phyloP scores from a whole-genome alignment of 163 green algal genomes.

The Chlamydomonas reinhardtii region DNA sequence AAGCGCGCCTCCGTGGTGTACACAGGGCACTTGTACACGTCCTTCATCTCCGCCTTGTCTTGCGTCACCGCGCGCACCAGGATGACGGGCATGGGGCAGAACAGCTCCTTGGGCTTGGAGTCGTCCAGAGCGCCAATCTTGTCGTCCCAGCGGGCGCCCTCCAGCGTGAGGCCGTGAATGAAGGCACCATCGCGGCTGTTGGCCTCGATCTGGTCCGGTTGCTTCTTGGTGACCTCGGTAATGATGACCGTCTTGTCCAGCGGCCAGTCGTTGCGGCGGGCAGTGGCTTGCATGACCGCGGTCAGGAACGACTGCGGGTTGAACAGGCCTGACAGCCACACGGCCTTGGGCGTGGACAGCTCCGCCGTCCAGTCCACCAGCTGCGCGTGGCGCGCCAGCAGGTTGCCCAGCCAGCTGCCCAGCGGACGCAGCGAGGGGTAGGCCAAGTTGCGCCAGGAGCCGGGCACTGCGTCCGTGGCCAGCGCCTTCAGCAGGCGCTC shows the following conservation, averaged over 20 bases:
- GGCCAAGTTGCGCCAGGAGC: constrained; percentile 82
- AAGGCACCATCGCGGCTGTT: constrained; percentile 87
- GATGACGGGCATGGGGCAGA: constrained; percentile 91
- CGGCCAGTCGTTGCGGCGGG: constrained; percentile 92
- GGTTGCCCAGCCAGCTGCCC: constrained; percentile 86
- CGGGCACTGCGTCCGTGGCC: constrained; percentile 77
- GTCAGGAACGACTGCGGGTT: constrained; percentile 97
- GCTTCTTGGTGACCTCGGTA: constrained; percentile 89
- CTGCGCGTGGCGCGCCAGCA: constrained; percentile 84
- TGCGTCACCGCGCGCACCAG: constrained; percentile 83
- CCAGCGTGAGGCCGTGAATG: constrained; percentile 91
- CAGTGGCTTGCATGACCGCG: constrained; percentile 95
- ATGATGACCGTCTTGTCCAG: constrained; percentile 91
- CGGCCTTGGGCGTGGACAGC: constrained; percentile 83
- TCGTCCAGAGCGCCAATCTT: constrained; percentile 89
- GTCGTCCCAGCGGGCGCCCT: constrained; percentile 94
- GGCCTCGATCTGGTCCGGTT: constrained; percentile 82
- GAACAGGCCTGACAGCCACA: constrained; percentile 94
- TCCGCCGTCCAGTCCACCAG: constrained; percentile 91
- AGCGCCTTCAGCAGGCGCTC: constrained; percentile 87
- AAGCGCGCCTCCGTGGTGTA: constrained; percentile 94
- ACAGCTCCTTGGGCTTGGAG: constrained; percentile 92
- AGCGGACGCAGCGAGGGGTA: constrained; percentile 89
- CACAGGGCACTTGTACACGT: constrained; percentile 93
- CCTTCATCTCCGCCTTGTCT: constrained; percentile 88